phyloP scores from a whole-genome alignment of 371 early-diverging fungal genomes.

The Cokeromyces recurvatus region DNA sequence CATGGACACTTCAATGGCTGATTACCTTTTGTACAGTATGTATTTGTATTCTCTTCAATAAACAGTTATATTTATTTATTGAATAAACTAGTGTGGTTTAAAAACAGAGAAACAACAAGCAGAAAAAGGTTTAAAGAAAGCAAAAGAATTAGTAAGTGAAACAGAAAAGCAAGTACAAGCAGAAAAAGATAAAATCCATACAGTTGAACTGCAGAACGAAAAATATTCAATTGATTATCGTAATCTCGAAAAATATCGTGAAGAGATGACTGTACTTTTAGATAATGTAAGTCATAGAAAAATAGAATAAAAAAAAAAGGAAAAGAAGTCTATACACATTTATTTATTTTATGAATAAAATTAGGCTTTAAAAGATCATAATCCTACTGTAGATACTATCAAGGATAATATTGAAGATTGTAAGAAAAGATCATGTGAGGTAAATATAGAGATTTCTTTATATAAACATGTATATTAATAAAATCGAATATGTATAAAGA shows the following conservation, averaged over 20 bases:
- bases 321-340: too few relatives aligned
- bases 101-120: conserved; percentile 23
- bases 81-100: conserved; percentile 26
- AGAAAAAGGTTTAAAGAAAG: conserved; percentile 22
- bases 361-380: conserved; percentile 6
- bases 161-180: conserved; percentile 20
- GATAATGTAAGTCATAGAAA: conserved; percentile 30
- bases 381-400: conserved; percentile 1
- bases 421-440: conserved; percentile 6
- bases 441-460: background rate
- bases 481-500: conserved; percentile 1
- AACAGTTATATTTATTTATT: too few relatives aligned
- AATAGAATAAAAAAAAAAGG: too few relatives aligned
- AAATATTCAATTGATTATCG: conserved; percentile 40
- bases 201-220: conserved; percentile 23
- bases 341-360: too few relatives aligned
- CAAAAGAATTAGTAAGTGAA: conserved; percentile 21
- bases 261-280: conserved; percentile 32
- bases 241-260: conserved; percentile 37
- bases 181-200: conserved; percentile 22
- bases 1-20: conserved; percentile 39
- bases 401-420: conserved; percentile 3
- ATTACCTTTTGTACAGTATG: background rate
- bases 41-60: too few relatives aligned
- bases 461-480: background rate